These are phyloP conservation scores for Penicillium ochrochloron DNA, from an alignment of 495 filamentous ascomycete genomes.

Conservation along the genomic window DNA sequence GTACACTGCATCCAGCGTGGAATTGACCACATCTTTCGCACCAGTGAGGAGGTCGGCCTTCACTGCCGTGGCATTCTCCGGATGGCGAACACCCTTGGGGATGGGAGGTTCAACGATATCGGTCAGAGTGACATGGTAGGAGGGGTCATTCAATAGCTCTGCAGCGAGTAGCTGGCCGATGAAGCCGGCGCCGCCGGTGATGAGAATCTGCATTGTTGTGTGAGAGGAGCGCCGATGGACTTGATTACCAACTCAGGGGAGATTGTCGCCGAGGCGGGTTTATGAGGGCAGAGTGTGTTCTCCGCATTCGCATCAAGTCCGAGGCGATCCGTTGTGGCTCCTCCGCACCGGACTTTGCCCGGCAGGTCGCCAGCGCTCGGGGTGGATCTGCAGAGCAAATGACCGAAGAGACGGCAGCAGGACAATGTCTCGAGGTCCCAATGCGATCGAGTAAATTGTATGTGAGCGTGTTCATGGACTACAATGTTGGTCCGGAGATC, in stretches of 20 bases:
- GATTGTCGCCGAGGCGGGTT: conserved; percentile 12
- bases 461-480: neutral
- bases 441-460: neutral
- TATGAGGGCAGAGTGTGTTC: conserved; percentile 30
- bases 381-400: conserved; percentile 17
- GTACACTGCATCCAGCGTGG: conserved; percentile 65
- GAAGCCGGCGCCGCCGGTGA: conserved; percentile 71
- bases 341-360: conserved; percentile 46
- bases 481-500: neutral
- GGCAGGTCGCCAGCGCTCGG: conserved; percentile 20
- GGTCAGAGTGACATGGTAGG: conserved; percentile 61
- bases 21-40: conserved; percentile 54
- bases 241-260: conserved; percentile 2
- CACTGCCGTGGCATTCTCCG: conserved; percentile 56
- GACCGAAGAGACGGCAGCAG: conserved; percentile 8
- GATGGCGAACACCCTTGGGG: conserved; percentile 53
- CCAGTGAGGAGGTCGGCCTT: conserved; percentile 62
- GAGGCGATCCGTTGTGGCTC: conserved; percentile 27
- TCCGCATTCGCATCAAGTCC: conserved; percentile 52
- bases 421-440: neutral
- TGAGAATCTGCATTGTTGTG: conserved; percentile 60
- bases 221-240: neutral
- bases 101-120: conserved; percentile 63
- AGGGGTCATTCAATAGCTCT: conserved; percentile 60
- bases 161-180: conserved; percentile 67